Conservation (phyloP, 805 yeast species). For the Lachancea thermotolerans region DNA sequence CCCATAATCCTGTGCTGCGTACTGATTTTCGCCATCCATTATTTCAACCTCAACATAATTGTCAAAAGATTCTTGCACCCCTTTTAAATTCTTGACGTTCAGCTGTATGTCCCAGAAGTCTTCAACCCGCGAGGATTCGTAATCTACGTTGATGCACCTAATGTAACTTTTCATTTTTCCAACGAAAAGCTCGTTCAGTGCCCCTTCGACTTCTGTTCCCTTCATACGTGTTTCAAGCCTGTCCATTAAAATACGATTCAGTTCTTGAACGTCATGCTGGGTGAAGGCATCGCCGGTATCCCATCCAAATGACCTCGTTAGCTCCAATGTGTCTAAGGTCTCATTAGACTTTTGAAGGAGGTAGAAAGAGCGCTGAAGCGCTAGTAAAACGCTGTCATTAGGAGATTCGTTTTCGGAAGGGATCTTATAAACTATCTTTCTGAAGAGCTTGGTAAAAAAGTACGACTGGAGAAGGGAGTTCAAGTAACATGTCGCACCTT, state of each 20-base stretch:
- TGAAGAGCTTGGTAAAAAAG: conserved; percentile 73
- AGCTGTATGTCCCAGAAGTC: conserved; percentile 98
- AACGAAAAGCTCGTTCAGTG: conserved; percentile 76
- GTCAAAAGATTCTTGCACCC: conserved; percentile 67
- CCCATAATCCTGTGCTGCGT: conserved; percentile 84
- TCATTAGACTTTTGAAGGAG: conserved; percentile 63
- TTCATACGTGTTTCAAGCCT: conserved; percentile 86
- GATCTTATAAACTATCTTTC: conserved; percentile 81
- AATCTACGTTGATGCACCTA: conserved; percentile 86
- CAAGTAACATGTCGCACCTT: conserved; percentile 97
- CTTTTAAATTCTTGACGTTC: conserved; percentile 77
- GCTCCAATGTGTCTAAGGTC: conserved; percentile 77
- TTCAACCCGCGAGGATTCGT: conserved; percentile 84
- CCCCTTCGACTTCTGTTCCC: conserved; percentile 71
- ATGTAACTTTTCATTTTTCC: conserved; percentile 96
- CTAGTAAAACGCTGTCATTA: conserved; percentile 63
- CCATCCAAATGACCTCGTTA: conserved; percentile 96
- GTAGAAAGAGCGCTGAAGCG: conserved; percentile 84
- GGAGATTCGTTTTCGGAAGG: conserved; percentile 62
- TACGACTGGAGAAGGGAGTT: conserved; percentile 85
- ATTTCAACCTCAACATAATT: conserved; percentile 85
- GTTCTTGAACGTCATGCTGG: conserved; percentile 96
- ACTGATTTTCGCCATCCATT: conserved; percentile 91
- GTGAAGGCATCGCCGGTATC: conserved; percentile 91
- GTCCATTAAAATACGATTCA: conserved; percentile 93